Evolutionary conservation across 2,329 filamentous ascomycete genomes (phyloP).

Genomic region (Incumbomyces delicatus): DNA sequence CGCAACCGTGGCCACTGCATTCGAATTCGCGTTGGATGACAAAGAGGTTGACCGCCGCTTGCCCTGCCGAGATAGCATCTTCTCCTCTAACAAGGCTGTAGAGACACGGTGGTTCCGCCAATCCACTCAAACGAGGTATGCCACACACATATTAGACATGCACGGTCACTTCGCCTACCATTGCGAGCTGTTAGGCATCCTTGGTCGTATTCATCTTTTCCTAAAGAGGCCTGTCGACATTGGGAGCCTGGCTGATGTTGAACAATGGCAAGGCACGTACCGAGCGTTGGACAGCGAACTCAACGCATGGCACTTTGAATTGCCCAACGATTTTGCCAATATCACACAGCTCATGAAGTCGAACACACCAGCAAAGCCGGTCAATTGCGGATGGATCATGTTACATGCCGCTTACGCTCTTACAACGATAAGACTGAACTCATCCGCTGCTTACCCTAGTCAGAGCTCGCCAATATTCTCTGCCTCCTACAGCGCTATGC

Average conservation of each 20-base stretch:
- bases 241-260: slow-evolving; percentile 69
- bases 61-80: slow-evolving; percentile 79
- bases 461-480: slow-evolving; percentile 83
- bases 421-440: slow-evolving; percentile 81
- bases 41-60: slow-evolving; percentile 79
- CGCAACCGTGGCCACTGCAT: slow-evolving; percentile 80
- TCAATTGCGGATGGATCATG: slow-evolving; percentile 82
- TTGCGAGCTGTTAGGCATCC: slow-evolving; percentile 79
- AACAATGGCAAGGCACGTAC: slow-evolving; percentile 80
- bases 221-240: slow-evolving; percentile 85
- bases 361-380: slow-evolving; percentile 53
- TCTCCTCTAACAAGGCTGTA: slow-evolving; percentile 71
- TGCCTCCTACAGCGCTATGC: slow-evolving; percentile 70
- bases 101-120: slow-evolving; percentile 72
- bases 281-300: slow-evolving; percentile 73
- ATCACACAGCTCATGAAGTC: slow-evolving; percentile 66
- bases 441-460: slow-evolving; percentile 84
- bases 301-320: slow-evolving; percentile 70
- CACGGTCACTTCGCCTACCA: slow-evolving; percentile 80
- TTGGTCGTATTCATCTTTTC: slow-evolving; percentile 81
- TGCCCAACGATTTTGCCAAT: slow-evolving; percentile 76
- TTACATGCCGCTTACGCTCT: slow-evolving; percentile 85
- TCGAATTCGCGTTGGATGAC: slow-evolving; percentile 81
- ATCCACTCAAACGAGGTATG: slow-evolving; percentile 48
- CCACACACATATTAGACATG: slow-evolving; percentile 52